Conservation (phyloP, 2,329 filamentous ascomycete species). For the Fusarium irregulare region DNA sequence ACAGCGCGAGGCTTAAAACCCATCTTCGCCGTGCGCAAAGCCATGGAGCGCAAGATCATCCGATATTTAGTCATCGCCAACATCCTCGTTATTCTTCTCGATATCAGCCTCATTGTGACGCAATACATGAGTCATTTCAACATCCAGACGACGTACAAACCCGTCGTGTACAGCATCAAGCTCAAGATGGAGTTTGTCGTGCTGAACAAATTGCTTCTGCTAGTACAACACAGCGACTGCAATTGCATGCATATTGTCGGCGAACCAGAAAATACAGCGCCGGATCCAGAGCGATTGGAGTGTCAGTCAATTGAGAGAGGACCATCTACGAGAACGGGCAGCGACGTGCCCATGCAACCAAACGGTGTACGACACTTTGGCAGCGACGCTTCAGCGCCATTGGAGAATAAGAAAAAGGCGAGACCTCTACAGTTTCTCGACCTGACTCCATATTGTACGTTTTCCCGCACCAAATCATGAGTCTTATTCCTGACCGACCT, state of each 20-base stretch:
- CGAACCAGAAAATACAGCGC: constrained; percentile 4
- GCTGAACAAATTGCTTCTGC: constrained; percentile 28
- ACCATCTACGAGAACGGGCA: constrained; percentile 8
- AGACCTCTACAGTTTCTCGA: constrained; percentile 17
- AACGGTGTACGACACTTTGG: background rate
- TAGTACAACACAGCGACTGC: constrained; percentile 30
- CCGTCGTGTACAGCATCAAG: constrained; percentile 39
- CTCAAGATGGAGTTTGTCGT: constrained; percentile 39
- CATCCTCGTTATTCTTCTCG: constrained; percentile 35
- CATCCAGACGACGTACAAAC: constrained; percentile 38
- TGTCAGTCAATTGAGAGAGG: constrained; percentile 7
- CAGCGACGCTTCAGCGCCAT: background rate
- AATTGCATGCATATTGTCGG: constrained; percentile 32
- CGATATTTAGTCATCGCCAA: constrained; percentile 34
- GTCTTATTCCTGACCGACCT: background rate
- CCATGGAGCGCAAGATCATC: constrained; percentile 29
- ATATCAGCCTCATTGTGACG: constrained; percentile 25
- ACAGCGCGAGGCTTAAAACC: constrained; percentile 29
- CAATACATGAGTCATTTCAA: constrained; percentile 37
- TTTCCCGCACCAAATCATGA: background rate
- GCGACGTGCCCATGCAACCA: constrained; percentile 14
- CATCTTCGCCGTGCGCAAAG: constrained; percentile 28
- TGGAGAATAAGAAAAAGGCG: background rate
- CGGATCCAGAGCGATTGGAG: background rate
- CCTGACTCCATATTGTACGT: constrained; percentile 16